Evolutionary conservation across 139 green algal genomes (phyloP).

Genomic region (Diplosphaera chodatii): DNA sequence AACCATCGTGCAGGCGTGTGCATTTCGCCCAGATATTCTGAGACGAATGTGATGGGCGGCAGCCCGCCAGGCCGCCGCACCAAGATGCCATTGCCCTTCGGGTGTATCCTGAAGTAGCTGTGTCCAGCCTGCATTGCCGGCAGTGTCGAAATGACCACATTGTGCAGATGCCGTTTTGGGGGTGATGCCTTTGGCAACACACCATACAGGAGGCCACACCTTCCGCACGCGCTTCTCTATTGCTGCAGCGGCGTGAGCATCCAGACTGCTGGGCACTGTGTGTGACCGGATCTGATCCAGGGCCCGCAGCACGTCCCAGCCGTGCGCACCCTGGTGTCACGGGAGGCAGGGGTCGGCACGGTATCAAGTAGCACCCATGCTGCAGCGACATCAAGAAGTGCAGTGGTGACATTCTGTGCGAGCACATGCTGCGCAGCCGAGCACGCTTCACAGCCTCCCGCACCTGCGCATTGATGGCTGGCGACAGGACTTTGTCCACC

Average conservation of each 20-base stretch:
- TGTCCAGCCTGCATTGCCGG: constrained; percentile 39
- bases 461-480: constrained; percentile 53
- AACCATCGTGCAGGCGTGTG: constrained; percentile 91
- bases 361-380: too few species aligned
- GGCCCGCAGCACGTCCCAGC: constrained; percentile 54
- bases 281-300: constrained; percentile 15
- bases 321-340: constrained; percentile 28
- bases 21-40: constrained; percentile 91
- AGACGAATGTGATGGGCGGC: constrained; percentile 72
- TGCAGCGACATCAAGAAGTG: too few species aligned
- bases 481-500: constrained; percentile 60
- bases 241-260: constrained; percentile 28
- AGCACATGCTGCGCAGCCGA: too few species aligned
- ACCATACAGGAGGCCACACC: too few species aligned
- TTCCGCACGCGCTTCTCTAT: constrained; percentile 34
- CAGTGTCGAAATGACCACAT: too few species aligned
- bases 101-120: constrained; percentile 82
- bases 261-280: constrained; percentile 10
- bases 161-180: too few species aligned
- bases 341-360: not conserved
- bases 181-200: too few species aligned
- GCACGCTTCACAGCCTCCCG: not conserved
- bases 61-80: constrained; percentile 59
- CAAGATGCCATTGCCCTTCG: constrained; percentile 79
- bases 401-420: too few species aligned